Base-by-base conservation (phyloP, 148 eudicot genomes). In the Spergularia marina region DNA sequence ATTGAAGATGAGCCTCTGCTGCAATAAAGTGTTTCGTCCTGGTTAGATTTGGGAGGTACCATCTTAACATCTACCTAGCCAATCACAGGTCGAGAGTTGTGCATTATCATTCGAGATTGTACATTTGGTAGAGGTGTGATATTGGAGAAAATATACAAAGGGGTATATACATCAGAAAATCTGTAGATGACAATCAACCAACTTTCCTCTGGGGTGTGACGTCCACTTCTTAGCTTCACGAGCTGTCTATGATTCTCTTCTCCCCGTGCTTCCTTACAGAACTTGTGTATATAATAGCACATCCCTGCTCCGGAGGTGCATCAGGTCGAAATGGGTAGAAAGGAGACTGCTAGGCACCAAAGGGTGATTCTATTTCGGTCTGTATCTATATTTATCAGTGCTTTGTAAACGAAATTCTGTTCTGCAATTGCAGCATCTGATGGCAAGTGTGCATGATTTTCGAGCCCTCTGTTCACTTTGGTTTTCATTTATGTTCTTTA, bases 1-100 rank as follows among this genome's bases (percentile, higher is more conserved):
- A 64, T 71, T 64, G 80, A 77, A 23, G 80, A 77, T 20, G 76
- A 77, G 56, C 80, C 76, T 14, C 80, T 77, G 54, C 65, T 77
- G 41, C 75, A 71, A 23, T 77, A 76, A 84, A 57, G 2, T n/a
- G 10, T 11, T 39, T 12, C 14, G 9, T 39, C 4, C 34, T 72
- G 49, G 36, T 40, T 72, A 68, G 68, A 54, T 63, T 64, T 75
- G 57, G 71, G 58, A 60, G 67, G 44, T 40, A n/a, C 41, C 55
- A 68, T 67, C 66, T 11, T 30, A 30, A 30, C 36, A 30, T 30
- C 36, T 30, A 30, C 10, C 68, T 17, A 23, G 40, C 64, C 25
- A 39, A 18, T 73, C n/a, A 21, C 51, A 16, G 44, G 55, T 55
- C 57, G 17, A 16, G 54, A 56, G 55, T 56, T 55, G 51, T 58